A percentile compares a stretch with the other conserved stretches of the same genome.
These are phyloP conservation scores for Prunella vulgaris DNA, from an alignment of 257 asterid genomes.

Conservation along the genomic window DNA sequence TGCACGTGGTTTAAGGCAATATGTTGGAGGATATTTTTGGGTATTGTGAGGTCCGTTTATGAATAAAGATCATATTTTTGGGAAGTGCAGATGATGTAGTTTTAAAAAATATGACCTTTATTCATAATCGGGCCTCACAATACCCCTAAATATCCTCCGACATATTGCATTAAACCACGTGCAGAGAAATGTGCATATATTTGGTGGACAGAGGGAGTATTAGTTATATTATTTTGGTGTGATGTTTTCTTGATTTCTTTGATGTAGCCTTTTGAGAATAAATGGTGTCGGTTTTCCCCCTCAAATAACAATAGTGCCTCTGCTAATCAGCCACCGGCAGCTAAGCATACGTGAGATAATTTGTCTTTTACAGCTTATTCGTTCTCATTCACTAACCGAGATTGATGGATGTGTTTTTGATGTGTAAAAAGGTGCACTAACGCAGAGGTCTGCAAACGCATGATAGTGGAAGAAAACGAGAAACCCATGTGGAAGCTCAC, in stretches of 20 bases:
- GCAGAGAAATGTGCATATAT: too few relatives aligned
- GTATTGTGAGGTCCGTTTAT: too few relatives aligned
- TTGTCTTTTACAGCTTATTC: constrained; percentile 1
- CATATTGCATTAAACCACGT: too few relatives aligned
- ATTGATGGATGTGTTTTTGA: constrained; percentile 22
- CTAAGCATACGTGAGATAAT: constrained; percentile 62
- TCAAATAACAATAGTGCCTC: constrained; percentile 36
- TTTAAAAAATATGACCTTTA: too few relatives aligned
- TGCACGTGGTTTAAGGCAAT: too few relatives aligned
- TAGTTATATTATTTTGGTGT: background rate
- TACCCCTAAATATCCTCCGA: too few relatives aligned
- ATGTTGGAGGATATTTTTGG: too few relatives aligned
- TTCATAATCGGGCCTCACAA: too few relatives aligned
- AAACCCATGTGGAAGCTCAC: constrained; percentile 84
- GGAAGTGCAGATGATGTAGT: too few relatives aligned
- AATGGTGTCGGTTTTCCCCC: constrained; percentile 65
- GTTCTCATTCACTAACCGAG: constrained; percentile 8
- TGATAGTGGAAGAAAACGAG: constrained; percentile 71
- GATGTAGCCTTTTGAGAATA: constrained; percentile 75
- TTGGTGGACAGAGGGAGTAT: too few relatives aligned
- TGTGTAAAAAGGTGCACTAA: constrained; percentile 71
- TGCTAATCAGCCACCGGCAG: constrained; percentile 47
- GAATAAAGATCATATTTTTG: too few relatives aligned
- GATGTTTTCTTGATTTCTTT: constrained; percentile 23
- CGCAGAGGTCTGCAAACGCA: constrained; percentile 68